Conservation (phyloP, 2,329 filamentous ascomycete species). For the Penicillium brevicompactum region DNA sequence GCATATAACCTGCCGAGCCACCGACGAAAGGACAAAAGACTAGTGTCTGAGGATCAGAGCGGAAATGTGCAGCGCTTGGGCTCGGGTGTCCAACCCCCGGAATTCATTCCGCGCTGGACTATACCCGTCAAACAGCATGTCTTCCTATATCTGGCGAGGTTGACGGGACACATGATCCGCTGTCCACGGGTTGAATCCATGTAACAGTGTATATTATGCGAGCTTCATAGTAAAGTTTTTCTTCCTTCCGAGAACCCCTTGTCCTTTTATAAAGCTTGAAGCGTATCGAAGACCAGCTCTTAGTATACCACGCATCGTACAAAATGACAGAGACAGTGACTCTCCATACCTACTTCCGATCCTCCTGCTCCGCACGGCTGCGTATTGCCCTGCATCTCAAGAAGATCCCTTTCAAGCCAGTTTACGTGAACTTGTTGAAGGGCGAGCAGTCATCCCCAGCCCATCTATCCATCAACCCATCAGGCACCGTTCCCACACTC, state of each 20-base stretch:
- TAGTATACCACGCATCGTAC: not conserved
- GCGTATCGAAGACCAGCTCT: not conserved
- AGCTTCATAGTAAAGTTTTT: not conserved
- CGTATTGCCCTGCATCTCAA: conserved; percentile 63
- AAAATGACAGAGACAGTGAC: conserved; percentile 30
- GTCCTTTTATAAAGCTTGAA: not conserved
- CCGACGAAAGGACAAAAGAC: not conserved
- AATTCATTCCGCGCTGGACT: conserved; percentile 1
- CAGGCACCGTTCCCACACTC: conserved; percentile 58
- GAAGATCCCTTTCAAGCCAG: conserved; percentile 49
- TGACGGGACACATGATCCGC: not conserved
- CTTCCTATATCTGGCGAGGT: not conserved
- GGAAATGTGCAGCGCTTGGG: conserved; percentile 3
- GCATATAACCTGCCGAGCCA: not conserved
- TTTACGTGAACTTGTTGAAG: conserved; percentile 58
- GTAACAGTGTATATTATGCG: not conserved
- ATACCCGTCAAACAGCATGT: not conserved
- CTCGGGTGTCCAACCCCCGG: conserved; percentile 1
- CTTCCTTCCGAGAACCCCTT: not conserved
- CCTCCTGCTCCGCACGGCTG: conserved; percentile 63
- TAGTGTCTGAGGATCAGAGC: not conserved
- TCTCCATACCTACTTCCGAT: conserved; percentile 64
- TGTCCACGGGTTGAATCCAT: not conserved
- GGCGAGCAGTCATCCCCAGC: conserved; percentile 52
- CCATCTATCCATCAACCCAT: conserved; percentile 57